Evolutionary conservation across 2,329 filamentous ascomycete species (phyloP), one percentile per base, ranked within the genome.

Genomic region (Trichoderma cornu-damae): DNA sequence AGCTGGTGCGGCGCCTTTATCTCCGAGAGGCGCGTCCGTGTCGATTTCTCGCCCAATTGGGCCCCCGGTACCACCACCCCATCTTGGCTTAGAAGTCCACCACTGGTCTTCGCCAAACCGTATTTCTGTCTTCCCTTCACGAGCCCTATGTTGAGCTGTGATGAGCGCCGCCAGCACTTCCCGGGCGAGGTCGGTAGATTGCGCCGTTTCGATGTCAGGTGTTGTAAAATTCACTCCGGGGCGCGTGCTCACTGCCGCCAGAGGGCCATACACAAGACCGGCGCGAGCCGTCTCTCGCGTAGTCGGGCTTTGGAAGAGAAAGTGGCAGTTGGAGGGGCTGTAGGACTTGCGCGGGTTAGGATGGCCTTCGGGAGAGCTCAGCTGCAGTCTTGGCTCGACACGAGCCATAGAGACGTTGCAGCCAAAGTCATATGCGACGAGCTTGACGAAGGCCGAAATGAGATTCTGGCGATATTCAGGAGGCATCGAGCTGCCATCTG

Each of bases 361-460:
- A 61, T 61, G 66, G 60, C 62, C 66, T 57, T 66, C 62, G 2
- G 70, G 67, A n/a, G 73, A 74, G 48, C 72, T 73, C 51, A 86
- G 68, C 44, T 84, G 77, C 18, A 87, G 72, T 2, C 84, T 77
- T 8, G 84, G 84, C 63, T 87, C 84, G 22, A 75, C 73, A 38
- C 83, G 78, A 14, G 83, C 73, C 24, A 78, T 74, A 2, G 76
- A 73, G 48, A 85, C 79, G 62, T 80, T 86, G 68, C 84, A 86
- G 50, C 82, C 81, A 68, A 86, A 87, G 61, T 86, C 83, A 64
- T 86, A 87, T 16, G 82, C 78, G 14, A 87, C 77, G 4, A 87
- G 76, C 67, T 86, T 86, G 57, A 86, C 68, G 57, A 86, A 86
- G 34, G 83, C 77, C 2, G 78, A 75, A 11, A 84, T 62, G n/a